These are phyloP conservation scores for Penicillium chermesinum DNA, from an alignment of 495 filamentous ascomycete species.

Conservation along the genomic window DNA sequence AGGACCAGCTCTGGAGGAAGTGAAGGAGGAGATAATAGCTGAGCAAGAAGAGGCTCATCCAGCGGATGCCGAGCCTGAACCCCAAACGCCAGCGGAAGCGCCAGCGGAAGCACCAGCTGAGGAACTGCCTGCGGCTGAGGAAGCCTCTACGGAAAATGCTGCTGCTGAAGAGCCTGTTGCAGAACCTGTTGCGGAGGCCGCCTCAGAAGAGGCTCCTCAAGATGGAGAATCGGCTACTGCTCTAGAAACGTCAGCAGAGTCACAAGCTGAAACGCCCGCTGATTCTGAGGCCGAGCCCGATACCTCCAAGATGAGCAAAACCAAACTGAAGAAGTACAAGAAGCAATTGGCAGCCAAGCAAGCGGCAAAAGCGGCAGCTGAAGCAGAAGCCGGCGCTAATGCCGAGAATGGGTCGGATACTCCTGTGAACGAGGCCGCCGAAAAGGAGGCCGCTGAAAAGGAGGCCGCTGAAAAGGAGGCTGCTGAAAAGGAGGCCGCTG, in stretches of 20 bases:
- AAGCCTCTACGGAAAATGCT: neutral
- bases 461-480: too few species aligned
- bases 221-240: neutral
- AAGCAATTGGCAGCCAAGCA: neutral
- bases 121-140: neutral
- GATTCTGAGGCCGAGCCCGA: constrained; percentile 2
- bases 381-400: neutral
- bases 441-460: too few species aligned
- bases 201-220: neutral
- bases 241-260: neutral
- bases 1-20: neutral
- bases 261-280: neutral
- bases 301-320: constrained; percentile 1
- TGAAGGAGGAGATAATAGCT: neutral
- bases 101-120: neutral
- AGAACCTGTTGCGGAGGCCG: neutral
- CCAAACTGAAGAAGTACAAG: constrained; percentile 4
- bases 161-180: neutral
- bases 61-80: constrained; percentile 1
- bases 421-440: too few species aligned
- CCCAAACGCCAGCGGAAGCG: neutral
- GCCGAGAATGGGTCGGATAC: too few species aligned
- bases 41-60: neutral
- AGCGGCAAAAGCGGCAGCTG: neutral
- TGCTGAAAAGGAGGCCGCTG: too few species aligned